A percentile compares a stretch with the other conserved stretches of the same genome.
phyloP scores from a whole-genome alignment of 768 basidiomycete genomes.

The Amanita jacksonii region DNA sequence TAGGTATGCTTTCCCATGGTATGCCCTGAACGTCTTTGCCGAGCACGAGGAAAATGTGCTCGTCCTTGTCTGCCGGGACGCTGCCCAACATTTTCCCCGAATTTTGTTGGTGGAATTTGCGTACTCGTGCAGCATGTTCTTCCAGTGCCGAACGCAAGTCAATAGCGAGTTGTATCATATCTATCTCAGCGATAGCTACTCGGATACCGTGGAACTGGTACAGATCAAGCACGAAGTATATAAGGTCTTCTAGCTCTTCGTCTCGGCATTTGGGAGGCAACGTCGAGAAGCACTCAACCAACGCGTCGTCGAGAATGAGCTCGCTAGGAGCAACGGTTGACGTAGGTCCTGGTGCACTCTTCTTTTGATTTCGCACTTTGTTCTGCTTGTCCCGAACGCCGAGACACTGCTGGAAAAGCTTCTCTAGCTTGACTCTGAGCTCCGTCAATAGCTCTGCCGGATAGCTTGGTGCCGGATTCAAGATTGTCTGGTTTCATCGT shows the following conservation, averaged over 20 bases:
- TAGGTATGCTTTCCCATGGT: conserved; percentile 94
- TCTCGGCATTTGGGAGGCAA: conserved; percentile 76
- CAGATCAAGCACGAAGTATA: conserved; percentile 88
- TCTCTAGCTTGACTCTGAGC: conserved; percentile 63
- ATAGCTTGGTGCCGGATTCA: conserved; percentile 36
- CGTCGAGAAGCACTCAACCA: conserved; percentile 82
- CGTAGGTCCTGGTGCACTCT: conserved; percentile 22
- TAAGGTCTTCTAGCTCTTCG: conserved; percentile 92
- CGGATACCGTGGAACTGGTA: conserved; percentile 91
- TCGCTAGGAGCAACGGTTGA: conserved; percentile 30
- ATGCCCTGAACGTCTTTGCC: conserved; percentile 84
- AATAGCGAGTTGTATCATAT: conserved; percentile 81
- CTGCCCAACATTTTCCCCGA: conserved; percentile 7
- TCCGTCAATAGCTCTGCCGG: conserved; percentile 38
- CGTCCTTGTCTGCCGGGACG: conserved; percentile 28
- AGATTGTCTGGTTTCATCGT: conserved; percentile 41
- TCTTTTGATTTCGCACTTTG: conserved; percentile 27
- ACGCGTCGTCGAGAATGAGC: conserved; percentile 55
- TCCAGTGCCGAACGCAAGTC: conserved; percentile 75
- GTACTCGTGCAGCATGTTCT: conserved; percentile 44
- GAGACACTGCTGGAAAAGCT: conserved; percentile 60
- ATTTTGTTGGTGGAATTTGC: conserved; percentile 15
- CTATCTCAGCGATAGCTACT: conserved; percentile 84
- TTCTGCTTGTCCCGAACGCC: conserved; percentile 55
- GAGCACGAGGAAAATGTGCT: conserved; percentile 80